Base-by-base conservation (phyloP, 129 eudicot species). In the Tanacetum coccineum region DNA sequence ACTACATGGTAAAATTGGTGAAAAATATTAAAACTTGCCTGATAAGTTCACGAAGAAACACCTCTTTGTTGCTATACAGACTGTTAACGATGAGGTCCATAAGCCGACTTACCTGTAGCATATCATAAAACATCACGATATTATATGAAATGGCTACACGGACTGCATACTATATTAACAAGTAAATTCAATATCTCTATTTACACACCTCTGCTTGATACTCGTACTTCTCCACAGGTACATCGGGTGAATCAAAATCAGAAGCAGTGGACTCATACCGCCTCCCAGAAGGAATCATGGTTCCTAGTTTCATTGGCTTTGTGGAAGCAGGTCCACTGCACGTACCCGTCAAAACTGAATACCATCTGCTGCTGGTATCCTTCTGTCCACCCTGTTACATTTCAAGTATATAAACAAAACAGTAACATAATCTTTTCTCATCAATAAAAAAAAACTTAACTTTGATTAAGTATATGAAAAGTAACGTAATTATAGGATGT, bases 1-100 rank as follows among this genome's bases (percentile, higher is more conserved):
- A n/a, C n/a, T n/a, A n/a, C n/a, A n/a, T n/a, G n/a, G 3, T 8
- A 62, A 22, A 62, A 36, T 53, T 51, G 61, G 13, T 32, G 8
- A 4, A 49, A 19, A 40, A 17, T 1, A 44, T 55, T 28, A 3
- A 20, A 36, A 26, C 81, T 62, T 84, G 75, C 98, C 96, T 93
- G 83, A 88, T 86, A 59, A 93, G 95, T 69, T 93, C 98, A n/a
- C 98, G 84, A 61, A 93, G 98, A 70, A 93, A 93, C 46, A 93
- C 96, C 21, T 88, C 96, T 71, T 89, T 93, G 79, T 93, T 93
- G 84, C 99, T 93, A 68, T 93, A 92, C 6, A 92, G 82, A 71
- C 98, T 92, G 74, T 88, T 88, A 66, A 92, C 98, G 15, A 92
- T 92, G 68, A 92, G 98, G 79, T 92, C 95, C 98, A 92, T 92